Conservation (phyloP, 441 rosid genomes). For the Mallotus repandus region DNA sequence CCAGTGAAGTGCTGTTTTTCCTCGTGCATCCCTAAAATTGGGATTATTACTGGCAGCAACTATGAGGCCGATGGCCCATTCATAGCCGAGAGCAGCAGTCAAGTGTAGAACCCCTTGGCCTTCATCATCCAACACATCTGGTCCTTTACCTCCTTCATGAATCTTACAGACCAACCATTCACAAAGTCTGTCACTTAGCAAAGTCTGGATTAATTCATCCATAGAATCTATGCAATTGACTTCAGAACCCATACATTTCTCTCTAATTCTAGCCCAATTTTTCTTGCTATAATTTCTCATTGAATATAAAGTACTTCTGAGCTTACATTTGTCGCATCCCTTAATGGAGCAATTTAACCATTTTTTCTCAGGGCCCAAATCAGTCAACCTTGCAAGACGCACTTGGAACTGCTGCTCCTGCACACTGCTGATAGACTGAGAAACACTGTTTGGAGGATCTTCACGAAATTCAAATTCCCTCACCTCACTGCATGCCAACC, state of each 20-base stretch:
- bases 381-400: conserved; percentile 43
- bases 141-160: conserved; percentile 53
- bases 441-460: conserved; percentile 29
- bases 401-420: conserved; percentile 37
- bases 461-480: conserved; percentile 68
- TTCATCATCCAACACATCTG: conserved; percentile 42
- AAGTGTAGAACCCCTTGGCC: conserved; percentile 69
- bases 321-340: conserved; percentile 43
- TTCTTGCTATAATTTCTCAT: conserved; percentile 19
- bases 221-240: conserved; percentile 18
- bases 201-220: conserved; percentile 39
- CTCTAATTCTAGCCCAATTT: conserved; percentile 19
- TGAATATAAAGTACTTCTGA: conserved; percentile 34
- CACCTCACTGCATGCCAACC: conserved; percentile 75
- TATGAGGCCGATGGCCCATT: conserved; percentile 54
- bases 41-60: conserved; percentile 51
- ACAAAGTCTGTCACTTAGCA: conserved; percentile 47
- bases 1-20: conserved; percentile 73
- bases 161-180: conserved; percentile 52
- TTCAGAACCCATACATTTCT: conserved; percentile 17
- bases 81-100: conserved; percentile 67
- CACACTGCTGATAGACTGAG: conserved; percentile 16
- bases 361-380: conserved; percentile 28
- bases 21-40: conserved; percentile 59
- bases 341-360: conserved; percentile 36